These are phyloP conservation scores for Xylaria telfairii DNA, from an alignment of 495 filamentous ascomycete species.

Conservation along the genomic window DNA sequence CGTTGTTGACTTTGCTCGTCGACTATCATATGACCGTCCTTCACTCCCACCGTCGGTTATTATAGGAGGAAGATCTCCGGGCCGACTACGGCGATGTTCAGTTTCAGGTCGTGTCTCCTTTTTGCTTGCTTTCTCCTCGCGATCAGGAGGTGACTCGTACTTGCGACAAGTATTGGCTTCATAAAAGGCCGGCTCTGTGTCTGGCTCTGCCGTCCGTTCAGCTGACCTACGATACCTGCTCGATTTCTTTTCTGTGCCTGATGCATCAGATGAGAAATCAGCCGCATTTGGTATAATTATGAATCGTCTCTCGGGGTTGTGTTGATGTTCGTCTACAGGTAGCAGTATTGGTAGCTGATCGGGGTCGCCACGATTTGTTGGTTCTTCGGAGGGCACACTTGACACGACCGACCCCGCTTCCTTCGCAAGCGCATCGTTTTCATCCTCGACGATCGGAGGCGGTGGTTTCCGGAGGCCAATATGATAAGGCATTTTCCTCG, in stretches of 20 bases:
- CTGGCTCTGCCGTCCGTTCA: constrained; percentile 25
- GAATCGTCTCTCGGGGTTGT: constrained; percentile 57
- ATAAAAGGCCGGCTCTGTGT: constrained; percentile 35
- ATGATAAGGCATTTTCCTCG: constrained; percentile 11
- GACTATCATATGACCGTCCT: constrained; percentile 26
- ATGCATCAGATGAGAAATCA: constrained; percentile 33
- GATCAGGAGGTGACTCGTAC: constrained; percentile 34
- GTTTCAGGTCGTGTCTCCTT: constrained; percentile 29
- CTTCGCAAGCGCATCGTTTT: constrained; percentile 50
- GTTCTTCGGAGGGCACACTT: constrained; percentile 44
- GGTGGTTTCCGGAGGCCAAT: constrained; percentile 40
- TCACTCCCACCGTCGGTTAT: constrained; percentile 30
- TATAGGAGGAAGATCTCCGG: constrained; percentile 38
- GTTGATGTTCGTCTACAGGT: constrained; percentile 42
- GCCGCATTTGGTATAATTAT: constrained; percentile 44
- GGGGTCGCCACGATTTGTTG: constrained; percentile 48
- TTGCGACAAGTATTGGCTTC: constrained; percentile 52
- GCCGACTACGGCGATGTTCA: constrained; percentile 34
- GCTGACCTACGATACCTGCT: constrained; percentile 31
- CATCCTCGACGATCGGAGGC: constrained; percentile 54
- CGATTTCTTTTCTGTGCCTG: constrained; percentile 21
- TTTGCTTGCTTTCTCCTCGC: constrained; percentile 32
- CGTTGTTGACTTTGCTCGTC: constrained; percentile 37
- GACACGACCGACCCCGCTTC: constrained; percentile 44
- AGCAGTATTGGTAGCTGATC: constrained; percentile 52